Evolutionary conservation across 495 filamentous ascomycete species (phyloP).

Genomic region (Venustampulla echinocandica): DNA sequence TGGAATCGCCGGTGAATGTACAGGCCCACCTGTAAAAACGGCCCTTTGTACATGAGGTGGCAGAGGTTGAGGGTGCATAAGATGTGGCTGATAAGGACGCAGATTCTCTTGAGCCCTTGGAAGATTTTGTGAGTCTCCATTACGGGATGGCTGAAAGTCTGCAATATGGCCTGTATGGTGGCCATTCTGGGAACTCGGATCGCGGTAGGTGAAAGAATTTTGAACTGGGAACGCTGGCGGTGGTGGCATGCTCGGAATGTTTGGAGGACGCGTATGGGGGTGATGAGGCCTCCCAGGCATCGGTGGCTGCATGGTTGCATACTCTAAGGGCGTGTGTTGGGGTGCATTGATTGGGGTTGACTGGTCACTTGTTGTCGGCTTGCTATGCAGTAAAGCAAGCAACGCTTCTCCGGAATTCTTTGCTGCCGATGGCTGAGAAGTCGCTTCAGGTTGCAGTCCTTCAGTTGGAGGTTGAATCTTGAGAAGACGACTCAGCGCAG

Average conservation of each 20-base stretch:
- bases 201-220: slow-evolving; percentile 13
- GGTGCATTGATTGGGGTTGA: slow-evolving; percentile 11
- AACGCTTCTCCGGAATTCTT: slow-evolving; percentile 38
- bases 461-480: slow-evolving; percentile 47
- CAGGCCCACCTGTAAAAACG: slow-evolving; percentile 24
- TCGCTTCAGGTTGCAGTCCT: slow-evolving; percentile 30
- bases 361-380: slow-evolving; percentile 10
- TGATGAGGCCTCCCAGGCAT: slow-evolving; percentile 26
- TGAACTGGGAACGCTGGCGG: slow-evolving; percentile 19
- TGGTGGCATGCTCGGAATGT: slow-evolving; percentile 22
- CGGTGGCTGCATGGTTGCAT: slow-evolving; percentile 25
- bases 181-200: slow-evolving; percentile 7
- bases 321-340: slow-evolving; percentile 24
- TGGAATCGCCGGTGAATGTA: slow-evolving; percentile 24
- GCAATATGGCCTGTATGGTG: not conserved
- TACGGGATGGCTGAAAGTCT: slow-evolving; percentile 14
- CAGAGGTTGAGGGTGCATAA: slow-evolving; percentile 45
- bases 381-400: slow-evolving; percentile 47
- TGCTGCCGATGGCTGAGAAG: slow-evolving; percentile 8
- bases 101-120: slow-evolving; percentile 24
- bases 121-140: slow-evolving; percentile 19
- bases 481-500: slow-evolving; percentile 54
- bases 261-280: slow-evolving; percentile 18
- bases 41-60: slow-evolving; percentile 25
- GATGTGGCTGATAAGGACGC: slow-evolving; percentile 28